phyloP scores from a whole-genome alignment of 2,329 filamentous ascomycete species.

The Aspergillus sp. region DNA sequence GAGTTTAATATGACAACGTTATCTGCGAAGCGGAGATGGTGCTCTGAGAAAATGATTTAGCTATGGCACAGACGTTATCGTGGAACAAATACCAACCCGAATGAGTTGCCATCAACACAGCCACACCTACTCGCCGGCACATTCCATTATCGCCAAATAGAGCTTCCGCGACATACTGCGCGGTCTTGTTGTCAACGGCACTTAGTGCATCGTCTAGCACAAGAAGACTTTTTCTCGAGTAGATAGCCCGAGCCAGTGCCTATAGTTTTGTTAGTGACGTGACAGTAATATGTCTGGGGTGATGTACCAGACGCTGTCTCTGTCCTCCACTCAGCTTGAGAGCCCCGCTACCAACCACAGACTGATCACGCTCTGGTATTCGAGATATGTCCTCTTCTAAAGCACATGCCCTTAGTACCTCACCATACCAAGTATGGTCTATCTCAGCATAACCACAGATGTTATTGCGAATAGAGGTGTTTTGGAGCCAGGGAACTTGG shows the following conservation, averaged over 20 bases:
- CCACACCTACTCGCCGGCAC: neutral
- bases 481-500: slow-evolving; percentile 80
- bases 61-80: too few species aligned
- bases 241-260: slow-evolving; percentile 3
- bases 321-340: slow-evolving; percentile 4
- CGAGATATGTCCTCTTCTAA: slow-evolving; percentile 65
- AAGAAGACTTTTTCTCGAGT: neutral
- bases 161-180: neutral
- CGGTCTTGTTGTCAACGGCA: neutral
- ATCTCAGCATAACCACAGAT: slow-evolving; percentile 66
- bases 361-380: neutral
- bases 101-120: neutral
- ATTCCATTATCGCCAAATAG: neutral
- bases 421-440: slow-evolving; percentile 65
- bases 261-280: neutral
- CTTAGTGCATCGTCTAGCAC: slow-evolving; percentile 1
- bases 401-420: slow-evolving; percentile 70
- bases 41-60: neutral
- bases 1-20: neutral
- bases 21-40: neutral
- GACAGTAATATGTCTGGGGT: neutral
- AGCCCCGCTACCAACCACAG: neutral
- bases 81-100: neutral
- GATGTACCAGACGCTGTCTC: neutral
- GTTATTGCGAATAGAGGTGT: slow-evolving; percentile 73